Base-by-base conservation (phyloP, 345 rosid species). In the Eutrema heterophyllum region DNA sequence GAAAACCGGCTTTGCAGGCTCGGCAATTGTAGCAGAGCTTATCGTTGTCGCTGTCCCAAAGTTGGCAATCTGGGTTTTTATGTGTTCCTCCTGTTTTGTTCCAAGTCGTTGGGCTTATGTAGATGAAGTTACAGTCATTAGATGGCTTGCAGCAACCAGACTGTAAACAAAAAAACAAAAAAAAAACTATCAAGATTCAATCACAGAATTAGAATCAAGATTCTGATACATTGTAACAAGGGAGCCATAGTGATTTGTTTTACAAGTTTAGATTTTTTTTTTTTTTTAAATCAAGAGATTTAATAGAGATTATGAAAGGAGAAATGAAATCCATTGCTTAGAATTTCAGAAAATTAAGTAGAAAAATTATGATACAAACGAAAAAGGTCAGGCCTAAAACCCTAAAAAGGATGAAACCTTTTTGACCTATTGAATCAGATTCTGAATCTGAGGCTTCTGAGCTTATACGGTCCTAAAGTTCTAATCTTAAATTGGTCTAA, bases 111-210 rank as follows among this genome's bases (percentile, higher is more conserved):
- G 96, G 95, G 52, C 52, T 70, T 44, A 49, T 79, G 56, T 88
- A 94, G 11, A 65, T 67, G 78, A 82, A 94, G 32, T 74, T 82
- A 73, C 98, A 94, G 73, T 81, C 90, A 60, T 81, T 79, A 3
- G 97, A 80, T 15, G 97, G 96, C 85, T 89, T 93, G 75, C 98
- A 94, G 87, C 96, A 94, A 41, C 97, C 97, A 71, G 97, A 86
- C 93, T 94, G 87, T 72, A 69, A 52, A 58, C 24, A 56, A 16
- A 57, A 36, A n/a, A n/a, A n/a, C n/a, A n/a, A n/a, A n/a, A n/a
- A n/a, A n/a, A 4, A 50, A 10, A 70, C 26, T 39, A 56, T 18
- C 57, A 61, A 61, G 18, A 62, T 62, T 53, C 41, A 33, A 27
- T 33, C 43, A 66, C 10, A 7, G 36, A 26, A 33, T 43, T 27